Evolutionary conservation across 176 grass and related monocot genomes (phyloP), one percentile per base, ranked within the genome.

Genomic region (Elaeis guineensis): DNA sequence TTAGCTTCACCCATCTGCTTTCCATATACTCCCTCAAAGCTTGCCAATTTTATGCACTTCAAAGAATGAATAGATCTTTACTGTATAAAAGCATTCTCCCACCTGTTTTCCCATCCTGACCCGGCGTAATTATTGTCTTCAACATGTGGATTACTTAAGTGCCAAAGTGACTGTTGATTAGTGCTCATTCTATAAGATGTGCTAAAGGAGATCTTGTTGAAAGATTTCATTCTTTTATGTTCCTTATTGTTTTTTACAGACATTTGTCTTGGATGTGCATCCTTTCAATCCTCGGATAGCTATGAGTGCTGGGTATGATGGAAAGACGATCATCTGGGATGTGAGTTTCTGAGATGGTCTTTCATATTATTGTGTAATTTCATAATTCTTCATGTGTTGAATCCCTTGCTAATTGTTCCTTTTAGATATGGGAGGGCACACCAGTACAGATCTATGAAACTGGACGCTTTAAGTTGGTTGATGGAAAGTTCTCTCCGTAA

Each of bases 291-390:
- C 93, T 44, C 83, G 93, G 52, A 98, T 98, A 83, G 93, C 93
- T 68, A 98, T 98, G 93, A 98, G 93, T 89, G 87, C 93, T 81
- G 93, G 93, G 55, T 98, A 98, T 77, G 93, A 98, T 79, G 93
- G 93, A 64, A 87, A 79, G 67, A 98, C 85, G 15, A 98, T 98
- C 63, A 92, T 98, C 68, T 98, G 93, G 93, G 87, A 98, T 92
- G 93, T 98, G 80, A 89, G 93, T 73, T 80, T 69, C 64, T 59
- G 12, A 49, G 25, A 52, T 58, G 30, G 64, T 48, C 80, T 67
- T 58, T 57, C 26, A 57, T 66, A 54, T 62, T 55, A 17, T 62
- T 17, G 54, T 51, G 19, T 69, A 80, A 79, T 55, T 67, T 55
- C 59, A 54, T 35, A 19, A 49, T 20, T 71, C 24, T 63, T 32